Base-by-base conservation (phyloP, 2,329 filamentous ascomycete genomes). In the Colletotrichum sp. region DNA sequence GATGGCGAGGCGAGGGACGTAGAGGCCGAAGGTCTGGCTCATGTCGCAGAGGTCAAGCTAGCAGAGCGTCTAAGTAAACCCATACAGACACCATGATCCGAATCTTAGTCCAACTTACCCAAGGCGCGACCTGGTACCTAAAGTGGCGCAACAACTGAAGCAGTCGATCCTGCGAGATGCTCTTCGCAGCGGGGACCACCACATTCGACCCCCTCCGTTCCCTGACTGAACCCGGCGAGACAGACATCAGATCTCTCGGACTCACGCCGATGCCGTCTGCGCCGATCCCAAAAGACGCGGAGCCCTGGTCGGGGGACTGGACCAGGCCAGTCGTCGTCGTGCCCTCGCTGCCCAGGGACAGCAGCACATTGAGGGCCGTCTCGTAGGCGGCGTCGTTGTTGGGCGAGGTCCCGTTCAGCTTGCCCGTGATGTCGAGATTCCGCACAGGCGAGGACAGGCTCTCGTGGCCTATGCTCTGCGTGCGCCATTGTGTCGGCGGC, bases 1-100 rank as follows among this genome's bases (percentile, higher is more conserved):
- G 63, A 80, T 78, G 8, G 82, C 80, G 13, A 85, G 75, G 12
- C 81, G 79, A 1, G 85, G 80, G 1, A 84, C 82, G 13, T 82
- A 75, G 10, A 87, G 83, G 2, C 87, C 86, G 76, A 88, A 88
- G 0, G 83, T 81, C 63, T 86, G 86, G 1, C 80, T 80, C 36
- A 84, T 78, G 55, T 88, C 87, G 59, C 83, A 86, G 6, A 87
- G 84, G 71, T 88, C 87, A 28, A 88, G 81, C 87, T 88, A 39
- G 6, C 2, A 3, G 12, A 2, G 0, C 1, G 24, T 72, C 5
- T 24, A 3, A 72, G 49, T 30, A 12, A 28, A n/a, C 3, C 12
- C 1, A 21, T n/a, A 44, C 39, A 49, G 9, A 7, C 16, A 15
- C 2, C 15, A 18, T 12, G 1, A 36, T 5, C 8, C n/a, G 7